Evolutionary conservation across 331 rosid genomes (phyloP), one percentile per base, ranked within the genome.

Genomic region (Arachis monticola): DNA sequence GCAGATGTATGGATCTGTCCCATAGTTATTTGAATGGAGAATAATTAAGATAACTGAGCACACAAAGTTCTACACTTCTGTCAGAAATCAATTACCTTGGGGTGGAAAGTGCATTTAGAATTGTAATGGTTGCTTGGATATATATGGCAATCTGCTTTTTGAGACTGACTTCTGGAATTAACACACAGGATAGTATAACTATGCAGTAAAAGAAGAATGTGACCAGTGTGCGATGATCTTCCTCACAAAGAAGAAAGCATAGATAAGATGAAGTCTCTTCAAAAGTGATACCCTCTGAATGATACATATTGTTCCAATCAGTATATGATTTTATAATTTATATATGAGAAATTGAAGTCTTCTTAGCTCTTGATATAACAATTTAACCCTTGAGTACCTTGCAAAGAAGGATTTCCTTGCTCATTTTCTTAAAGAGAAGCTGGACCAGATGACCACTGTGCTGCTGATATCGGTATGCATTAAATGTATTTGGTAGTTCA

Each of bases 391-490:
- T 64, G 50, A 75, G 52, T 84, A 84, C 85, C 32, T 74, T 10
- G 40, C 85, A 73, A 66, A 3, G 67, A 61, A 89, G 5, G 73
- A 93, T 93, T 85, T 93, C 98, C 80, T 83, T 80, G 70, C 65
- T 88, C 98, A 93, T 91, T 88, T 93, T 93, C 65, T 77, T 85
- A 47, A 91, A 88, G 78, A 93, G 97, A 84, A 27, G 98, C 98
- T 30, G 98, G 97, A 69, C 97, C 98, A 51, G 97, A 93, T 70
- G 98, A 89, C 97, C 97, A 93, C 74, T 82, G 78, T 93, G 98
- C 82, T 91, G 98, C 82, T 93, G 98, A 82, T 79, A 91, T 52
- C 92, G 87, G 76, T 87, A 91, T 51, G 98, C 98, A 66, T 91
- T 91, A 84, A 89, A 91, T 72, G 98, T 91, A 68, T 96, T 91